Conservation (phyloP, 176 grass and related monocot genomes). For the Cenchrus americanus region DNA sequence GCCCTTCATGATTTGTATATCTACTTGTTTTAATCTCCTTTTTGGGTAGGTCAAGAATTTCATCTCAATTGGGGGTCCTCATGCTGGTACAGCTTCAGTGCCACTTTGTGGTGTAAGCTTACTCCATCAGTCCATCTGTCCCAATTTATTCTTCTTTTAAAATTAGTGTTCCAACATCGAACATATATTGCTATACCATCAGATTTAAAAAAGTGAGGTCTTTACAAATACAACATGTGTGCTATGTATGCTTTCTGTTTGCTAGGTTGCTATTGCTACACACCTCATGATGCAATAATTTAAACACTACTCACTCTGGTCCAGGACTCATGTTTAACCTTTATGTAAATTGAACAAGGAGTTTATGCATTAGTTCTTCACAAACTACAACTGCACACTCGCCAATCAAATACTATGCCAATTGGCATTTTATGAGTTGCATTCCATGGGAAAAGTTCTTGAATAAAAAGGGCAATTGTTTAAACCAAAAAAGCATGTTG, state of each 20-base stretch:
- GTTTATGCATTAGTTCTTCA: neutral
- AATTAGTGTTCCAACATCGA: neutral
- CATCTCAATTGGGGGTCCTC: slow-evolving; percentile 90
- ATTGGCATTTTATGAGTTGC: neutral
- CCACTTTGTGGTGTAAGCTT: slow-evolving; percentile 90
- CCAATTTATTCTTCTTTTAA: slow-evolving; percentile 25
- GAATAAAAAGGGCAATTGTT: neutral
- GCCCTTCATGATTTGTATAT: neutral
- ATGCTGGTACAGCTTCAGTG: slow-evolving; percentile 97
- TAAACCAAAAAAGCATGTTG: neutral
- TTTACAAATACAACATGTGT: neutral
- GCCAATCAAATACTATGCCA: neutral
- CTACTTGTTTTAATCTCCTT: slow-evolving; percentile 19
- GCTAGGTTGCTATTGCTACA: neutral
- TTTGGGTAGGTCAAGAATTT: slow-evolving; percentile 90
- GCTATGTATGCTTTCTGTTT: neutral
- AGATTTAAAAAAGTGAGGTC: neutral
- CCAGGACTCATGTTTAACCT: slow-evolving; percentile 38
- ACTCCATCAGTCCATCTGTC: slow-evolving; percentile 25
- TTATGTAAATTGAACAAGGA: slow-evolving; percentile 12
- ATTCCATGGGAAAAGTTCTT: slow-evolving; percentile 12
- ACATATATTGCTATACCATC: slow-evolving; percentile 1
- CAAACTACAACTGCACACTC: neutral
- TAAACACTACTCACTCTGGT: slow-evolving; percentile 18
- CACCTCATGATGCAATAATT: neutral